These are phyloP conservation scores for Pyricularia pennisetigena DNA, from an alignment of 2,329 filamentous ascomycete genomes.

Conservation along the genomic window DNA sequence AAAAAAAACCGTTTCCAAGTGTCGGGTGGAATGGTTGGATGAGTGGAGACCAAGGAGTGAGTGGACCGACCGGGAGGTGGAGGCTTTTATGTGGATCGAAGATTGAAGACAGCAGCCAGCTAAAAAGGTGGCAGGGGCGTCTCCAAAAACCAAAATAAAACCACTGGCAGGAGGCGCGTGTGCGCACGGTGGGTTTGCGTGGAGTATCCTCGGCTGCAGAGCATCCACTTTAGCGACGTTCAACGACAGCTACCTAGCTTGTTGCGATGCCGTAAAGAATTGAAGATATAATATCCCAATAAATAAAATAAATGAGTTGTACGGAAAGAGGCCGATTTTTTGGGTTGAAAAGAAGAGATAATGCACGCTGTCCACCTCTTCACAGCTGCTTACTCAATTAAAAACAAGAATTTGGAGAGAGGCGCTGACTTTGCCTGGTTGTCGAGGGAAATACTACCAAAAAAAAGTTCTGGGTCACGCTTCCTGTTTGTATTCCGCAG, in stretches of 20 bases:
- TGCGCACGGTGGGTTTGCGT: neutral
- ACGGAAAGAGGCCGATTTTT: neutral
- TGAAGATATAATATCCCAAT: neutral
- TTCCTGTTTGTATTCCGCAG: slow-evolving; percentile 1
- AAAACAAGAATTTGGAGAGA: neutral
- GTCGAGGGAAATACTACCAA: neutral
- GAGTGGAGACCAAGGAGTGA: slow-evolving; percentile 4
- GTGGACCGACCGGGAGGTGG: slow-evolving; percentile 6
- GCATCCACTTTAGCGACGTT: neutral
- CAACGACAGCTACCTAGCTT: neutral
- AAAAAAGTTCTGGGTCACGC: neutral
- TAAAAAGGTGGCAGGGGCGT: slow-evolving; percentile 3
- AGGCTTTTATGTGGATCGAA: slow-evolving; percentile 6
- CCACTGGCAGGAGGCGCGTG: neutral
- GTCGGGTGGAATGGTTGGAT: slow-evolving; percentile 3
- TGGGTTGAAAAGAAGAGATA: neutral
- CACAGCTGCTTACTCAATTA: neutral
- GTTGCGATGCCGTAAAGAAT: neutral
- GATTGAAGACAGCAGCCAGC: slow-evolving; percentile 3
- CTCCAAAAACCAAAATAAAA: neutral
- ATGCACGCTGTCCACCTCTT: neutral
- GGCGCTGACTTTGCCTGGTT: neutral
- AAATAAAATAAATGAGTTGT: neutral
- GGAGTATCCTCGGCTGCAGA: slow-evolving; percentile 1
- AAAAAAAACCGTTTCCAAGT: slow-evolving; percentile 1